A percentile compares a stretch with the other conserved stretches of the same genome.
Evolutionary conservation across 805 yeast species (phyloP).

Genomic region (Saturnispora halmiae): DNA sequence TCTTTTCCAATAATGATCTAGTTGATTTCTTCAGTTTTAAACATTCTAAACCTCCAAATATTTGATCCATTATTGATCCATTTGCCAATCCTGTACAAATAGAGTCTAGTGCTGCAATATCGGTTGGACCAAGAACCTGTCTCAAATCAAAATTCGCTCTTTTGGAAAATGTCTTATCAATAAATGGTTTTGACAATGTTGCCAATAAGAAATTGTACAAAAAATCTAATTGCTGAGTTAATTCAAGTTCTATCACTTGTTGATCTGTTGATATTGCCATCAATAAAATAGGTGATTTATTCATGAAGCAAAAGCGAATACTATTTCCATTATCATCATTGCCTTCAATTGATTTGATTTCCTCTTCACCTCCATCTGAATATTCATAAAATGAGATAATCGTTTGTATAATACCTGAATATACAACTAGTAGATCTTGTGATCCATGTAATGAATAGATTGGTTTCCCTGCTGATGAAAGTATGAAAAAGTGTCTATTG

Average conservation of each 20-base stretch:
- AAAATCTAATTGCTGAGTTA: slow-evolving; percentile 57
- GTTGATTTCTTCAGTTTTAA: slow-evolving; percentile 48
- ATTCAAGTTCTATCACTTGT: slow-evolving; percentile 39
- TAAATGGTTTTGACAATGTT: slow-evolving; percentile 72
- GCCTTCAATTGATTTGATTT: slow-evolving; percentile 44
- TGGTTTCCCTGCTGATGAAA: slow-evolving; percentile 84
- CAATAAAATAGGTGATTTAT: slow-evolving; percentile 60
- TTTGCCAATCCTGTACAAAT: slow-evolving; percentile 45
- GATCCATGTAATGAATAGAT: slow-evolving; percentile 70
- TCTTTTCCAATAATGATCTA: slow-evolving; percentile 48
- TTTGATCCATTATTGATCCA: slow-evolving; percentile 46
- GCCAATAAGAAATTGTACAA: slow-evolving; percentile 73
- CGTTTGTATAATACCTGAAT: slow-evolving; percentile 75
- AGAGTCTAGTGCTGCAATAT: slow-evolving; percentile 58
- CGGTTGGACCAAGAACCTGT: slow-evolving; percentile 65
- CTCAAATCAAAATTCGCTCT: slow-evolving; percentile 78
- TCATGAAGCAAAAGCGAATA: slow-evolving; percentile 47
- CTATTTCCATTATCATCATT: slow-evolving; percentile 26
- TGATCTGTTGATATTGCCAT: slow-evolving; percentile 56
- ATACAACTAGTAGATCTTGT: slow-evolving; percentile 57
- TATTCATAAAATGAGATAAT: slow-evolving; percentile 61
- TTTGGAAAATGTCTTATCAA: slow-evolving; percentile 55
- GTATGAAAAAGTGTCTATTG: slow-evolving; percentile 64
- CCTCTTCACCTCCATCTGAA: slow-evolving; percentile 26
- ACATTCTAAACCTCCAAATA: slow-evolving; percentile 59